Evolutionary conservation across 2,329 filamentous ascomycete genomes (phyloP), one percentile per base, ranked within the genome.

Genomic region (Pseudocercospora fijiensis): DNA sequence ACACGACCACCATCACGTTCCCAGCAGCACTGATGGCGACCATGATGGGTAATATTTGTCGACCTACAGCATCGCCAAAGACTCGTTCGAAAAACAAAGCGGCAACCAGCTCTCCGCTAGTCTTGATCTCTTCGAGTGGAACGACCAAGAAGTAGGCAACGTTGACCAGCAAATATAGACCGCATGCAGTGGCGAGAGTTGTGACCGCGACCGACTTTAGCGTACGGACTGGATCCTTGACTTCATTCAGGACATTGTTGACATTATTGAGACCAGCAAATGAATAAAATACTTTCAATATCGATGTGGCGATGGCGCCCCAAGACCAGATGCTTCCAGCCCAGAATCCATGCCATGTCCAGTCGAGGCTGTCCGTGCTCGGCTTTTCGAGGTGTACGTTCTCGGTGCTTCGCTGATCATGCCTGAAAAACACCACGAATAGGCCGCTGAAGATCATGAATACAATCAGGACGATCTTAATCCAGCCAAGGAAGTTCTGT

Each of bases 1-100:
- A 91, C 0, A 86, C 86, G 1, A 89, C 87, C 0, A 90, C 87
- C 83, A 91, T 87, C 13, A 91, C 88, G 72, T 91, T 91, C 0
- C 88, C 89, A 1, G 82, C 84, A 0, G 87, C 88, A 1, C 87
- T 90, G 24, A 90, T 76, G 0, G 88, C 88, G 33, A 91, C 86
- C 0, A 86, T 84, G 8, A 90, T 74, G 0, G 88, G 86, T 2
- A 90, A 77, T 1, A 90, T 76, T 1, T 79, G 80, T 33, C 82
- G 81, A 0, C 88, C 88, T 9, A 89, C 70, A 0, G 78, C 79
- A 1, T 79, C 75, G 0, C 88, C 88, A 73, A 91, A 90, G 0
- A 87, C 78, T 7, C 81, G 79, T 65, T 88, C 82, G 67, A 91
- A 90, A 67, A 90, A 88, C 0, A 90, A 75, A 0, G 88, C 88